phyloP scores from a whole-genome alignment of 2,329 filamentous ascomycete species.

The Colletotrichum zoysiae region DNA sequence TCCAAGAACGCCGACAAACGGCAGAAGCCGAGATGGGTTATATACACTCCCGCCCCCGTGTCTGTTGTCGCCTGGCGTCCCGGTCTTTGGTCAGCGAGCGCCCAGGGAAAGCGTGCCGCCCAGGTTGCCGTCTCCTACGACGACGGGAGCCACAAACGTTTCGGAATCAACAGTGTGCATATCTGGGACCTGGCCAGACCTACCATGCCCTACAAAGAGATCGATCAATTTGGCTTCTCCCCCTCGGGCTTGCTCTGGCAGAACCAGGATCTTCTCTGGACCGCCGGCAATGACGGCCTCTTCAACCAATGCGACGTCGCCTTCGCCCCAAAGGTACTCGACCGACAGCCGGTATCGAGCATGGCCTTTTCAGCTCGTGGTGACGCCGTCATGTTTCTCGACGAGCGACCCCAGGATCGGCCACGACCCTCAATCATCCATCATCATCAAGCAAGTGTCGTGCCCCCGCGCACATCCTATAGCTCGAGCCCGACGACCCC shows the following conservation, averaged over 20 bases:
- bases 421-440: constrained; percentile 57
- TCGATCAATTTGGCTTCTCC: constrained; percentile 70
- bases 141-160: constrained; percentile 64
- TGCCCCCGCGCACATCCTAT: constrained; percentile 57
- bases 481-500: constrained; percentile 63
- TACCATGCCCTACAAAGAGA: constrained; percentile 75
- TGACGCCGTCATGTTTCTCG: constrained; percentile 72
- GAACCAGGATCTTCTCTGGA: constrained; percentile 75
- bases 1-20: constrained; percentile 70
- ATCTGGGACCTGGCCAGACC: constrained; percentile 78
- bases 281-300: constrained; percentile 70
- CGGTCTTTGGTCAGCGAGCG: constrained; percentile 73
- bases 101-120: constrained; percentile 69
- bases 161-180: constrained; percentile 70
- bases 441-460: constrained; percentile 50
- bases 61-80: constrained; percentile 73
- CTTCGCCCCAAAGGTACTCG: constrained; percentile 72
- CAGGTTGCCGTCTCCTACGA: constrained; percentile 74
- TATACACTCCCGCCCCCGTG: constrained; percentile 71
- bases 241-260: constrained; percentile 73
- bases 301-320: constrained; percentile 76
- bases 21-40: constrained; percentile 73
- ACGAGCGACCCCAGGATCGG: constrained; percentile 64
- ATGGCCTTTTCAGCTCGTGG: constrained; percentile 71
- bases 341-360: constrained; percentile 71